Percentiles rank a stretch among this genome's conserved stretches.
phyloP scores from a whole-genome alignment of 2,329 filamentous ascomycete genomes.

The Byssothecium circinans region DNA sequence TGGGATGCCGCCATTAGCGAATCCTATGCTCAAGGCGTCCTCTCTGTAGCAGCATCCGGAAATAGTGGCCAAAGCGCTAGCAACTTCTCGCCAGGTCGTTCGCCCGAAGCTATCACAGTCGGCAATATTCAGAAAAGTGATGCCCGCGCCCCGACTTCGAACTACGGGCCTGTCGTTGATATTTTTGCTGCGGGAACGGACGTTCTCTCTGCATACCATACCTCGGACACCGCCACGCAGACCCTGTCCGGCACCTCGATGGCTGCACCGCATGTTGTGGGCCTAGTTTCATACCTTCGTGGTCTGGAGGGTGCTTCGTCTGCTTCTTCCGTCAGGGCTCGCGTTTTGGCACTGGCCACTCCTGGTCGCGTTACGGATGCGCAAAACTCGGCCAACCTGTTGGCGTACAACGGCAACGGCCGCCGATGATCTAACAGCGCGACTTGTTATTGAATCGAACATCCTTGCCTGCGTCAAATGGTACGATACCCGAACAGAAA shows the following conservation, averaged over 20 bases:
- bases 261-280: constrained; percentile 69
- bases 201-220: constrained; percentile 51
- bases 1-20: constrained; percentile 39
- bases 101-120: constrained; percentile 40
- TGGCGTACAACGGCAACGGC: constrained; percentile 31
- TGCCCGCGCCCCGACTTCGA: constrained; percentile 29
- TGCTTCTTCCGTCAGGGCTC: constrained; percentile 22
- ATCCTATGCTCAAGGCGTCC: constrained; percentile 35
- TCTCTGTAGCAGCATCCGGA: constrained; percentile 40
- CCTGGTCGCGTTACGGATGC: constrained; percentile 23
- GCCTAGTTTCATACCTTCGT: constrained; percentile 67
- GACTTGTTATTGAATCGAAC: no score
- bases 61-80: constrained; percentile 35
- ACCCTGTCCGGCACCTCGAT: constrained; percentile 63
- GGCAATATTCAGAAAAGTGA: constrained; percentile 36
- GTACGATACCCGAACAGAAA: no score
- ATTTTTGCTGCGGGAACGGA: constrained; percentile 43
- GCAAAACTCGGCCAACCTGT: constrained; percentile 22
- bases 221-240: constrained; percentile 45
- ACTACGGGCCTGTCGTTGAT: constrained; percentile 44
- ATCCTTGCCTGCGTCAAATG: no score
- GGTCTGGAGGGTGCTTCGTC: constrained; percentile 44
- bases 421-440: no score
- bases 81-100: constrained; percentile 34
- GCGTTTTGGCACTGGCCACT: constrained; percentile 24